A percentile compares a stretch with the other conserved stretches of the same genome.
phyloP scores from a whole-genome alignment of 1,284 basidiomycete genomes.

The Fomitiporia mediterranea region DNA sequence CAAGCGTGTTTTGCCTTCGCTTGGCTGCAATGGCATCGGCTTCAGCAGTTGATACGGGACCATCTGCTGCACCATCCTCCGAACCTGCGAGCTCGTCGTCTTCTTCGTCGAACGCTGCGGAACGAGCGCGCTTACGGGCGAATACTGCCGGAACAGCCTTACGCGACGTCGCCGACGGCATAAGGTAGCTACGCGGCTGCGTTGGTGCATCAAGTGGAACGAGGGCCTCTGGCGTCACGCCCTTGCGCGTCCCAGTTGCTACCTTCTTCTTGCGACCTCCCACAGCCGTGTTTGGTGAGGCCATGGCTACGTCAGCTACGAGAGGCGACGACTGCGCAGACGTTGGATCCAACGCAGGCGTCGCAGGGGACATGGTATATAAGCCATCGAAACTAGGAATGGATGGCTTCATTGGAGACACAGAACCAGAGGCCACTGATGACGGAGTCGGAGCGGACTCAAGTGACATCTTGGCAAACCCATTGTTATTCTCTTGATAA shows the following conservation, averaged over 20 bases:
- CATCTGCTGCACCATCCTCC: conserved; percentile 25
- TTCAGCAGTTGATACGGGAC: conserved; percentile 42
- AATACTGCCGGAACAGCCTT: conserved; percentile 51
- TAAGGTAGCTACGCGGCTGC: conserved; percentile 51
- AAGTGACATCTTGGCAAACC: conserved; percentile 31
- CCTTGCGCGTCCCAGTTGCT: conserved; percentile 50
- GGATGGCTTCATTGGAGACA: conserved; percentile 6
- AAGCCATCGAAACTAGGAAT: conserved; percentile 33
- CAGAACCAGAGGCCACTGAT: conserved; percentile 11
- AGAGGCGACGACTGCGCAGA: conserved; percentile 22
- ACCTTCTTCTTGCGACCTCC: conserved; percentile 28
- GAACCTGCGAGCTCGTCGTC: conserved; percentile 46
- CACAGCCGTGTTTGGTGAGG: background rate
- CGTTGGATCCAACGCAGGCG: conserved; percentile 41
- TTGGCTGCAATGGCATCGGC: conserved; percentile 69
- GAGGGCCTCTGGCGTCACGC: conserved; percentile 45
- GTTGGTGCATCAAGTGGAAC: conserved; percentile 54
- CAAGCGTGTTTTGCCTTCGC: conserved; percentile 76
- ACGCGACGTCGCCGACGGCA: conserved; percentile 52
- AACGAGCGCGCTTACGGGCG: conserved; percentile 53
- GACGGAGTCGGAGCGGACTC: conserved; percentile 21
- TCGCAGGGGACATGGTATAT: conserved; percentile 41
- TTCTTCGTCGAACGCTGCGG: conserved; percentile 48
- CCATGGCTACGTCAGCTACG: background rate
- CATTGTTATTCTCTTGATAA: conserved; percentile 29